Evolutionary conservation across 768 basidiomycete species (phyloP).

Genomic region (Tylopilus rubrobrunneus): DNA sequence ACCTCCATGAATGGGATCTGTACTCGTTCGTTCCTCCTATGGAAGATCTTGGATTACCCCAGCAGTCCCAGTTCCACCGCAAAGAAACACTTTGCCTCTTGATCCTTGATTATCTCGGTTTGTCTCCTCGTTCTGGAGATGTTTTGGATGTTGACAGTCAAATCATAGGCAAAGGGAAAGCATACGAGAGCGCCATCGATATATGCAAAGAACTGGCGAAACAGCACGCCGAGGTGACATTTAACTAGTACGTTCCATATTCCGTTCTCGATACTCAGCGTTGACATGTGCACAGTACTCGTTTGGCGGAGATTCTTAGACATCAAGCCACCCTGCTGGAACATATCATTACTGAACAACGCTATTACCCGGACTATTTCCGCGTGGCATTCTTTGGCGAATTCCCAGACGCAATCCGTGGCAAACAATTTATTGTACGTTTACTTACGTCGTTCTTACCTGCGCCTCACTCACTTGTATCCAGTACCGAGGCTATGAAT

Average conservation of each 20-base stretch:
- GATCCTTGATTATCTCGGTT: slow-evolving; percentile 92
- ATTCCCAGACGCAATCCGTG: slow-evolving; percentile 79
- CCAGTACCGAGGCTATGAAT: slow-evolving; percentile 90
- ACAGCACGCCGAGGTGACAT: slow-evolving; percentile 87
- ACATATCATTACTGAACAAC: slow-evolving; percentile 77
- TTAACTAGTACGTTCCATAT: slow-evolving; percentile 68
- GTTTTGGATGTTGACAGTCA: slow-evolving; percentile 1
- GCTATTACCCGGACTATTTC: slow-evolving; percentile 92
- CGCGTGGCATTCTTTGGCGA: slow-evolving; percentile 91
- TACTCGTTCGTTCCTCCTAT: slow-evolving; percentile 79
- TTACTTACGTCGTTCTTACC: not conserved
- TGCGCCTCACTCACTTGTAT: not conserved
- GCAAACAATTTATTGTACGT: slow-evolving; percentile 86
- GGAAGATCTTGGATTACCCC: slow-evolving; percentile 85
- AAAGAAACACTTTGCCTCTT: slow-evolving; percentile 90
- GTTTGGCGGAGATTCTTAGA: slow-evolving; percentile 79
- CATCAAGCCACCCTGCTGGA: slow-evolving; percentile 88
- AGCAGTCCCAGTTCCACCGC: slow-evolving; percentile 90
- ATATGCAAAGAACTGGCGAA: slow-evolving; percentile 88
- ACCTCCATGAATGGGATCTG: slow-evolving; percentile 88
- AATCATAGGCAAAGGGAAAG: slow-evolving; percentile 81
- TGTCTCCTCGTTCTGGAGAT: slow-evolving; percentile 13
- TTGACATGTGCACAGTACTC: slow-evolving; percentile 45
- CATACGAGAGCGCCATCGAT: slow-evolving; percentile 94
- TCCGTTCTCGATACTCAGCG: not conserved